phyloP scores from a whole-genome alignment of 2,329 filamentous ascomycete genomes.

The Arthrinium phaeospermum region DNA sequence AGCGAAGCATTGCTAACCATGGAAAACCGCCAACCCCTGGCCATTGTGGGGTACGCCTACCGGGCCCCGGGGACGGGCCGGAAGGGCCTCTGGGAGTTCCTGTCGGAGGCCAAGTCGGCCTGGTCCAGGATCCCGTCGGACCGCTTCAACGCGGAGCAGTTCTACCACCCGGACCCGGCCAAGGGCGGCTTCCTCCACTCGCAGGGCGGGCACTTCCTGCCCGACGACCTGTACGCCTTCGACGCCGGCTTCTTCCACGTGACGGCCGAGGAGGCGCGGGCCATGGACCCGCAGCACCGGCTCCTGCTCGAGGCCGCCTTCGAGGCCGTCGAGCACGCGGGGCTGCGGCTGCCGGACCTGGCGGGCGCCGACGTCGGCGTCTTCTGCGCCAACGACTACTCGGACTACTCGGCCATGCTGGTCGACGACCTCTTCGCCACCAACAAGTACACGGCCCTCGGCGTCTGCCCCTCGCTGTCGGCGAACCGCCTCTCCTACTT shows the following conservation, averaged over 20 bases:
- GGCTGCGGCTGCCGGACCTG: conserved; percentile 22
- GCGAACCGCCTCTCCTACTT: conserved; percentile 37
- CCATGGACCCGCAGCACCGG: conserved; percentile 42
- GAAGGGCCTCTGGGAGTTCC: conserved; percentile 22
- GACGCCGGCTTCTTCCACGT: conserved; percentile 45
- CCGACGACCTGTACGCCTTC: conserved; percentile 35
- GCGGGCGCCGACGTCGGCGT: conserved; percentile 24
- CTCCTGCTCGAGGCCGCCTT: conserved; percentile 40
- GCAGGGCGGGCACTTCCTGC: conserved; percentile 40
- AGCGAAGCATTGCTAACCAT: too few relatives aligned
- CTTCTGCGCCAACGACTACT: conserved; percentile 25
- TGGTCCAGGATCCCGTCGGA: conserved; percentile 20
- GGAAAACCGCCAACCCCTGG: too few relatives aligned
- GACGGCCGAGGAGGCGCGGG: conserved; percentile 40
- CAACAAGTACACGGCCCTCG: conserved; percentile 32
- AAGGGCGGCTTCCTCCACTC: conserved; percentile 35
- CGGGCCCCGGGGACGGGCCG: conserved; percentile 19
- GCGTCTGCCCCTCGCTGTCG: conserved; percentile 38
- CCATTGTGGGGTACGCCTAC: not conserved
- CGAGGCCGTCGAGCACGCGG: conserved; percentile 33
- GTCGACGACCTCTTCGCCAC: conserved; percentile 20
- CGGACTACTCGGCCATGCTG: not conserved
- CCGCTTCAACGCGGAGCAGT: conserved; percentile 28
- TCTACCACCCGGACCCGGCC: conserved; percentile 40
- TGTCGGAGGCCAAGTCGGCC: conserved; percentile 20